Evolutionary conservation across 371 early-diverging fungal genomes (phyloP).

Genomic region (Circinella minor): DNA sequence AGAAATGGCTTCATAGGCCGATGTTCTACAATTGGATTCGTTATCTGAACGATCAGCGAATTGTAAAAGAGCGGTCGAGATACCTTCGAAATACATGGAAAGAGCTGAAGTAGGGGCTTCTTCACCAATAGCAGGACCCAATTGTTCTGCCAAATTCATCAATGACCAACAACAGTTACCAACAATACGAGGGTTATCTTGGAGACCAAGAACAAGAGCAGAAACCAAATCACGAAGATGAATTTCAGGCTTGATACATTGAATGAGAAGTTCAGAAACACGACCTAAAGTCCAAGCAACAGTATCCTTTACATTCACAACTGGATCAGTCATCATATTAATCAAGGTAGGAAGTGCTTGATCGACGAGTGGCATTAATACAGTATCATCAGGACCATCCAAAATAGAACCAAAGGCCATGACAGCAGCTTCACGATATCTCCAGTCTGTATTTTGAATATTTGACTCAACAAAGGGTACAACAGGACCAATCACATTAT

Average conservation of each 20-base stretch:
- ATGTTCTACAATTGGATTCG: conserved; percentile 85
- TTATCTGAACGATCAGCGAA: conserved; percentile 71
- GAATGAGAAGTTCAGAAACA: conserved; percentile 76
- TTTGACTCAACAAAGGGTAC: conserved; percentile 91
- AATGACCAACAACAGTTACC: conserved; percentile 93
- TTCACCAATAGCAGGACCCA: conserved; percentile 56
- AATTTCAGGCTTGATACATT: conserved; percentile 76
- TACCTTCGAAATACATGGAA: conserved; percentile 82
- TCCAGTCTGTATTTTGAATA: conserved; percentile 87
- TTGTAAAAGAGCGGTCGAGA: conserved; percentile 75
- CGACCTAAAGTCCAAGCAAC: conserved; percentile 97
- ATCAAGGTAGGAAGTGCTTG: conserved; percentile 89
- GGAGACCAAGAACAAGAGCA: conserved; percentile 81
- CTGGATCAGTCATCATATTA: conserved; percentile 86
- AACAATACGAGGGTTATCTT: conserved; percentile 86
- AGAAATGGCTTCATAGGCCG: conserved; percentile 93
- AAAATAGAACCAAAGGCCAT: conserved; percentile 98
- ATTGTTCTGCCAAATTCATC: conserved; percentile 86
- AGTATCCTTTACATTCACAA: conserved; percentile 90
- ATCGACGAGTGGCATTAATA: conserved; percentile 77
- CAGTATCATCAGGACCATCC: conserved; percentile 82
- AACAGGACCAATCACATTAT: conserved; percentile 77
- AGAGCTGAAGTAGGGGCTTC: conserved; percentile 69
- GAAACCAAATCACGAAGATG: conserved; percentile 75
- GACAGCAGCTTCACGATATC: conserved; percentile 93